A percentile compares a stretch with the other conserved stretches of the same genome.
These are phyloP conservation scores for Mycena kentingensis DNA, from an alignment of 768 basidiomycete genomes.

Conservation along the genomic window DNA sequence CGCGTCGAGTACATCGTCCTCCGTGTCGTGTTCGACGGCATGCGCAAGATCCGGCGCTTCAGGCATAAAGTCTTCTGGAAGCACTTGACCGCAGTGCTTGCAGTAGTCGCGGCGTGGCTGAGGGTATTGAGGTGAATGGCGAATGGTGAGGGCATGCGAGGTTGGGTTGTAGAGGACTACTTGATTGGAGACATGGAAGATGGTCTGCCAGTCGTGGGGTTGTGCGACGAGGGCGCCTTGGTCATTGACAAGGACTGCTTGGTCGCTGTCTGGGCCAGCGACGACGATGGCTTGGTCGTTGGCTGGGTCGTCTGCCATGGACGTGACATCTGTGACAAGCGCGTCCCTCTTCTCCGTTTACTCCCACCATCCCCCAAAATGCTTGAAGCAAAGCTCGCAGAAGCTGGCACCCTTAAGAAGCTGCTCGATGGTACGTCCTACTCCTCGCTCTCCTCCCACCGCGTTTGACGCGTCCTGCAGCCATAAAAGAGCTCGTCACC, in stretches of 20 bases:
- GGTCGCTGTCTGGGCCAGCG: too few species aligned
- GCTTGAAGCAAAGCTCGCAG: constrained; percentile 89
- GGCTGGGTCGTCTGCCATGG: too few species aligned
- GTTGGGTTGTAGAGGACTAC: constrained; percentile 87
- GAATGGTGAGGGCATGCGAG: constrained; percentile 79
- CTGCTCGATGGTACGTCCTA: constrained; percentile 79
- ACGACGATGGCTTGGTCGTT: too few species aligned
- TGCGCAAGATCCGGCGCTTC: constrained; percentile 28
- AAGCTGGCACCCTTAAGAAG: constrained; percentile 89
- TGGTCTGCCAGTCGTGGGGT: constrained; percentile 74
- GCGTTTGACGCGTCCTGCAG: constrained; percentile 41
- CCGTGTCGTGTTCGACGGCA: constrained; percentile 32
- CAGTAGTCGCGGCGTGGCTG: constrained; percentile 43
- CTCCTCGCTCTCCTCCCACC: background rate
- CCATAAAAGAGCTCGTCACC: constrained; percentile 95
- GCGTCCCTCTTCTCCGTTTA: constrained; percentile 13
- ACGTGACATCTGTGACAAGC: constrained; percentile 9
- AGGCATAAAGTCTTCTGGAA: constrained; percentile 48
- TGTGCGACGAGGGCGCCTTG: too few species aligned
- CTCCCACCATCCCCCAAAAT: constrained; percentile 39
- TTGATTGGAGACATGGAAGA: constrained; percentile 81
- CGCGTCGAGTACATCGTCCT: constrained; percentile 36
- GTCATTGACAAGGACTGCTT: too few species aligned
- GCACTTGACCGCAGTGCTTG: constrained; percentile 72
- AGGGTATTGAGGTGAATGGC: constrained; percentile 33